A percentile compares a stretch with the other conserved stretches of the same genome.
These are phyloP conservation scores for Juglanconis sp. DNA, from an alignment of 2,329 filamentous ascomycete genomes.

Conservation along the genomic window DNA sequence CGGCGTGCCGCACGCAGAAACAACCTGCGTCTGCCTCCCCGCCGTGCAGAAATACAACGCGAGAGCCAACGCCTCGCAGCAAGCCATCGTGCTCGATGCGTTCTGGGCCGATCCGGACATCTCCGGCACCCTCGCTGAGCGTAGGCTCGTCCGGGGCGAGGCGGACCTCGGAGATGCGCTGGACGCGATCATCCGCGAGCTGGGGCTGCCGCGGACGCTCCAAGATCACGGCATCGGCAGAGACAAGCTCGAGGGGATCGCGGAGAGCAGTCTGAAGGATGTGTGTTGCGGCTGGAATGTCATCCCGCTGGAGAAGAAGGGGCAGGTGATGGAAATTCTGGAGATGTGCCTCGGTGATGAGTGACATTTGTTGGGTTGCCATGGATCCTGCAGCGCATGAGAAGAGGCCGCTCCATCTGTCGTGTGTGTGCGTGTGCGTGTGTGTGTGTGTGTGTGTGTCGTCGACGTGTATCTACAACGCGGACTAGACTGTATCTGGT, in stretches of 20 bases:
- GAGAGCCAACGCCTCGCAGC: conserved; percentile 34
- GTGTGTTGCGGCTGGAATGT: conserved; percentile 43
- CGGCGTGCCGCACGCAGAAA: conserved; percentile 40
- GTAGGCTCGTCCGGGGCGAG: conserved; percentile 22
- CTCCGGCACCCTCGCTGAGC: conserved; percentile 27
- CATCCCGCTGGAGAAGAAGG: conserved; percentile 39
- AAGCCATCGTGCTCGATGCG: conserved; percentile 34
- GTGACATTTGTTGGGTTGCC: conserved; percentile 31
- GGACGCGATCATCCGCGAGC: conserved; percentile 43
- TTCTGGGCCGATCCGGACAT: conserved; percentile 35
- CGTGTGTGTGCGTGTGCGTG: too few relatives aligned
- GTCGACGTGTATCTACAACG: not conserved
- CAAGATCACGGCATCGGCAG: conserved; percentile 43
- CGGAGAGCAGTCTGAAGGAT: conserved; percentile 43
- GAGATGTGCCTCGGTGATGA: conserved; percentile 29
- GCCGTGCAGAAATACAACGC: conserved; percentile 51
- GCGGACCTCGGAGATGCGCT: conserved; percentile 46
- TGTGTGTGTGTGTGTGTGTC: conserved; percentile 27
- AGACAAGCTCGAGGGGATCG: conserved; percentile 43
- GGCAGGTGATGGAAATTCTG: conserved; percentile 47
- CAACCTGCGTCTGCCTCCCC: conserved; percentile 51
- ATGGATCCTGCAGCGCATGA: not conserved
- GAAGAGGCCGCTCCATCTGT: too few relatives aligned
- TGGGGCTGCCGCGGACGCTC: conserved; percentile 48
- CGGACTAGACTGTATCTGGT: too few relatives aligned